Percentiles rank a stretch among this genome's conserved stretches.
phyloP scores from a whole-genome alignment of 2,329 filamentous ascomycete species.

The Alternaria postmessia region DNA sequence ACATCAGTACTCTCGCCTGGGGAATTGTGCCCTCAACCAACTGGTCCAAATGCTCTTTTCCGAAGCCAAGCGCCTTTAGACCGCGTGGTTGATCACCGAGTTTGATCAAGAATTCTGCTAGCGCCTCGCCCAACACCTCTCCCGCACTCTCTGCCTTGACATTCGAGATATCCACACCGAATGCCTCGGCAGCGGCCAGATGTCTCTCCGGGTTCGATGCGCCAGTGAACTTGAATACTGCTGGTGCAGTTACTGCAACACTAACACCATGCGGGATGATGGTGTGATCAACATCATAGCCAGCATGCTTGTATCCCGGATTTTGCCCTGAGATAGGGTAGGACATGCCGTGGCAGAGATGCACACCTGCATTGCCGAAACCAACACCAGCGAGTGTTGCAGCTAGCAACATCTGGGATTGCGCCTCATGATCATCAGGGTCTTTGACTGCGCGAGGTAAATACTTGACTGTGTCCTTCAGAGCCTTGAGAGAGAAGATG shows the following conservation, averaged over 20 bases:
- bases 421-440: constrained; percentile 90
- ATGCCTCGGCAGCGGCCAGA: constrained; percentile 84
- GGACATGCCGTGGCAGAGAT: constrained; percentile 90
- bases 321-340: constrained; percentile 98
- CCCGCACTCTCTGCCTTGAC: constrained; percentile 91
- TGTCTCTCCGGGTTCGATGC: constrained; percentile 93
- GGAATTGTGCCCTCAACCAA: constrained; percentile 95
- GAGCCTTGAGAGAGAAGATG: constrained; percentile 90
- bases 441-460: constrained; percentile 86
- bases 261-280: constrained; percentile 97
- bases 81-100: constrained; percentile 92
- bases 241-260: constrained; percentile 90
- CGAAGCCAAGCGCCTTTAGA: constrained; percentile 83
- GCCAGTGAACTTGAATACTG: constrained; percentile 92
- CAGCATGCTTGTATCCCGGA: constrained; percentile 83
- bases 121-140: constrained; percentile 83
- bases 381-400: constrained; percentile 94
- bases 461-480: constrained; percentile 87
- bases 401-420: constrained; percentile 93
- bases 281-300: constrained; percentile 78
- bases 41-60: constrained; percentile 74
- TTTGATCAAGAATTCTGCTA: constrained; percentile 80
- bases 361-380: constrained; percentile 96
- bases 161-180: constrained; percentile 87
- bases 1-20: constrained; percentile 86